Base-by-base conservation (phyloP, 768 basidiomycete genomes). In the Psilocybe cubensis region DNA sequence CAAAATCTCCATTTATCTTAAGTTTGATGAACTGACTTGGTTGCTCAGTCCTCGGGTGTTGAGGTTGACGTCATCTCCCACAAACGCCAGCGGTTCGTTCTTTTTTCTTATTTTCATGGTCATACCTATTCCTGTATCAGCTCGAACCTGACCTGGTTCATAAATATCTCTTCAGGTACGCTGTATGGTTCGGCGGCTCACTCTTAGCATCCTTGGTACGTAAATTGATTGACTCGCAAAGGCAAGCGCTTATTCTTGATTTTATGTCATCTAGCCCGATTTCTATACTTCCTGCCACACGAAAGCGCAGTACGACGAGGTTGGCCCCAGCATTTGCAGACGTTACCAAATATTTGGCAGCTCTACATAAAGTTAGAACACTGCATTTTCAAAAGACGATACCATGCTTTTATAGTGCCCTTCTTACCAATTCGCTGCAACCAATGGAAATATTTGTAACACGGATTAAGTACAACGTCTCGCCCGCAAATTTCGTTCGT, bases 31-130 rank as follows among this genome's bases (percentile, higher is more conserved):
- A 57, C 53, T 44, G 58, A 61, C 52, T 49, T 52, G 46, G 53
- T 41, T 57, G 43, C 3, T 47, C 45, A 97, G 93, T 98, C 96
- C 7, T 92, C 93, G 23, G 96, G 97, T 23, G 92, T 98, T 20
- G 96, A 98, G 51, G 96, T 98, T 60, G 96, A 99, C 59, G 96
- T 99, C 67, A 97, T 98, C 69, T 92, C 91, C 8, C 97, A 99
- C 83, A 98, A 98, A 78, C 89, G 94, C 56, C 96, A 98, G 78
- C 83, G 95, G 82, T 95, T 73, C 67, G 76, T 64, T 18, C 42
- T 46, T 46, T 27, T 2, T 14, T 44, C 8, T 18, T 20, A 5
- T 44, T 5, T 23, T 44, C 20, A 10, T n/a, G 17, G 27, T 48
- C 12, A 14, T 31, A 28, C 12, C 17, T 29, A 27, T 17, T 27